Evolutionary conservation across 2,329 filamentous ascomycete genomes (phyloP), one percentile per base, ranked within the genome.

Genomic region (Fusarium solani-melongenae): DNA sequence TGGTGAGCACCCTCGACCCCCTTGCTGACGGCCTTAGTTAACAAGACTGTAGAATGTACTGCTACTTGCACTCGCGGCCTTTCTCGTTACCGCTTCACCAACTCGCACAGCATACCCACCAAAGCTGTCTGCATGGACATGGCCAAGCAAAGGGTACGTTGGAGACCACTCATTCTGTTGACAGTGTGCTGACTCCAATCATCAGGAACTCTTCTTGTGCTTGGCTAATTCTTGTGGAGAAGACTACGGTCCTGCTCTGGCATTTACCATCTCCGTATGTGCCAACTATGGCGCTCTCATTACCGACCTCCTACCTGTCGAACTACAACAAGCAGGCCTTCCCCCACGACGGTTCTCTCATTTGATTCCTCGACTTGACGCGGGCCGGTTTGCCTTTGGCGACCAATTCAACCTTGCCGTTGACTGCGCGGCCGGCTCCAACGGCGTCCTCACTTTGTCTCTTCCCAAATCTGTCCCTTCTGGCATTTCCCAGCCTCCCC

Each of bases 391-490:
- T 22, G 49, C 69, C 3, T 69, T 79, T 59, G 71, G 76, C 22
- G 70, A 67, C 10, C 71, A 70, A 1, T 66, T 81, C n/a, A 72
- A 76, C 5, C 60, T 81, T 58, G 69, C 70, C 34, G 57, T 81
- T 14, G 74, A 77, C 7, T 82, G 79, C 57, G 75, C 76, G 33
- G 74, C 80, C 60, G 81, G 81, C 2, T 62, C 76, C n/a, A 77
- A 82, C 55, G 81, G 80, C 17, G 70, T 81, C 24, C 69, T 83
- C 4, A 82, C 79, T 8, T 53, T 81, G 12, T 79, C 79, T 38
- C 41, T 79, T 6, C 72, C 74, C 9, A 66, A 69, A 12, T 51
- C 73, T 11, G 60, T 62, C 3, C 41, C 75, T 41, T 65, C 70
- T 55, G 57, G 76, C 7, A 72, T 53, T 20, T 33, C 44, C 15